Percentiles rank a stretch among this genome's conserved stretches.
These are phyloP conservation scores for Yamadazyma triangularis DNA, from an alignment of 1,139 yeast genomes.

Conservation along the genomic window DNA sequence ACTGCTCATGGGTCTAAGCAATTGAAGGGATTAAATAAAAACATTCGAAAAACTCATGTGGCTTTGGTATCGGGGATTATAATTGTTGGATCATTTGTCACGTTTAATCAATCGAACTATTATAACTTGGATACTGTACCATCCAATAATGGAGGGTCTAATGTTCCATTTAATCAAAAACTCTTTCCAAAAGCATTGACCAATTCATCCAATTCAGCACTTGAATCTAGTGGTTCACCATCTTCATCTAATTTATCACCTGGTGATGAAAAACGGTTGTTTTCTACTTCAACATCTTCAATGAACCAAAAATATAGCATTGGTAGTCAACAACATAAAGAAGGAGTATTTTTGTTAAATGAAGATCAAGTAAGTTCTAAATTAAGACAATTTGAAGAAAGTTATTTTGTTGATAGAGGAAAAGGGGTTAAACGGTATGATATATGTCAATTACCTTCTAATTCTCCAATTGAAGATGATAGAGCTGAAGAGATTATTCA, in stretches of 20 bases:
- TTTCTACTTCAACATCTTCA: constrained; percentile 43
- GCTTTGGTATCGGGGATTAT: constrained; percentile 43
- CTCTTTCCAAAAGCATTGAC: constrained; percentile 3
- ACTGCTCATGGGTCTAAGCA: not conserved
- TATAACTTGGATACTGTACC: constrained; percentile 42
- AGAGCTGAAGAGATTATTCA: constrained; percentile 83
- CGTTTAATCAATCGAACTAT: constrained; percentile 39
- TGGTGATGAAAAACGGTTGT: constrained; percentile 25
- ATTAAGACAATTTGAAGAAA: constrained; percentile 73
- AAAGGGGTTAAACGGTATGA: constrained; percentile 94
- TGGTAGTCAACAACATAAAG: constrained; percentile 41
- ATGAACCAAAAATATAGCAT: constrained; percentile 37
- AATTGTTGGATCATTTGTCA: constrained; percentile 42
- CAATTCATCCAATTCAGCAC: constrained; percentile 5
- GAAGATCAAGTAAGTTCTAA: constrained; percentile 73
- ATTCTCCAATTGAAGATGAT: constrained; percentile 93
- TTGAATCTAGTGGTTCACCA: constrained; percentile 4
- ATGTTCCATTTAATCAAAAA: constrained; percentile 3
- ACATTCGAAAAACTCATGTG: constrained; percentile 12
- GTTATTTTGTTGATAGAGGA: constrained; percentile 74
- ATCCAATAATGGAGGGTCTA: constrained; percentile 8
- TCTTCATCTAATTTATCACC: not conserved
- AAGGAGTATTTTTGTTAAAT: constrained; percentile 46
- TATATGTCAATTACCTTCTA: constrained; percentile 83
- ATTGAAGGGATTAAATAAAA: not conserved